Conservation (phyloP, 2,329 filamentous ascomycete species). For the Penicillium expansum region DNA sequence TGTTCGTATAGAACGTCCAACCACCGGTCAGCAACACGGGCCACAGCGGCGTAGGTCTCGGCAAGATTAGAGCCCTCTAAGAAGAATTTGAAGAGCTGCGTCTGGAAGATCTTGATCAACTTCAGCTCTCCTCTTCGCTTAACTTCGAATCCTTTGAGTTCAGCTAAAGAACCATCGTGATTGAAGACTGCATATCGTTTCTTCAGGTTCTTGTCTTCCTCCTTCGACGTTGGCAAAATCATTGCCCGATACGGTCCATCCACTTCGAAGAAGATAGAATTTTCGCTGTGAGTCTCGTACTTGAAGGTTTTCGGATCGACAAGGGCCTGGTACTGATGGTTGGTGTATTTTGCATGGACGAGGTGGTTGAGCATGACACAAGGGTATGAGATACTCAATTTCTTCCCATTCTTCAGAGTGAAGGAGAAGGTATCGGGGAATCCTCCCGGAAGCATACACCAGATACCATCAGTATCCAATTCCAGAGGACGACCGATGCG, state of each 20-base stretch:
- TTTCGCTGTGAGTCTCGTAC: constrained; percentile 97
- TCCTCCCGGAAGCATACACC: constrained; percentile 95
- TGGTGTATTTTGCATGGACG: constrained; percentile 91
- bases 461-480: constrained; percentile 97
- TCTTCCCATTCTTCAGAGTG: constrained; percentile 93
- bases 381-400: constrained; percentile 92
- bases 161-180: constrained; percentile 89
- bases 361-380: constrained; percentile 99
- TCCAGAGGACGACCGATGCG: constrained; percentile 89
- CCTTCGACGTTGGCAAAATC: constrained; percentile 95
- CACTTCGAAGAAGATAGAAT: constrained; percentile 99
- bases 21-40: constrained; percentile 94
- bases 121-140: constrained; percentile 97
- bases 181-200: constrained; percentile 99
- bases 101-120: constrained; percentile 99
- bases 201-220: constrained; percentile 99
- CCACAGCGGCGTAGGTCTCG: constrained; percentile 88
- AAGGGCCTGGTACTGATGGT: constrained; percentile 93
- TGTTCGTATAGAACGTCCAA: constrained; percentile 89
- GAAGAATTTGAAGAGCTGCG: constrained; percentile 99
- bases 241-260: constrained; percentile 97
- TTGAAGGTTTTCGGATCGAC: constrained; percentile 74
- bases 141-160: constrained; percentile 95
- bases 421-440: constrained; percentile 97
- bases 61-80: constrained; percentile 81